phyloP scores from a whole-genome alignment of 768 basidiomycete genomes.

The Agaricus sinodeliciosus region DNA sequence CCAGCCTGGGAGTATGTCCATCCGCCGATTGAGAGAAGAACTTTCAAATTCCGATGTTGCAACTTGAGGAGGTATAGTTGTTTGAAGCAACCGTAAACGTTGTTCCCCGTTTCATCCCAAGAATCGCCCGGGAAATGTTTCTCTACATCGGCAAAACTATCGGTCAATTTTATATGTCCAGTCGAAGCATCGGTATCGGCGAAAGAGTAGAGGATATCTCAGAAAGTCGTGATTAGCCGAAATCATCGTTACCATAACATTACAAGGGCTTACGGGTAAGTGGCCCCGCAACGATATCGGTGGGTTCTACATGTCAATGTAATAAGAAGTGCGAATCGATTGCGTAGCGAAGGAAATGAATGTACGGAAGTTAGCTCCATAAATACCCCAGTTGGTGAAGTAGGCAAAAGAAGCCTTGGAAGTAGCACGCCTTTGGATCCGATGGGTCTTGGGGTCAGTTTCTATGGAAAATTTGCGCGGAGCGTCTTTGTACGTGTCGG shows the following conservation, averaged over 20 bases:
- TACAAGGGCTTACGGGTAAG: slow-evolving; percentile 49
- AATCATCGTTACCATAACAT: background rate
- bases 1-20: slow-evolving; percentile 67
- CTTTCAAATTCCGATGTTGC: slow-evolving; percentile 46
- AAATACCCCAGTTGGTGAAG: slow-evolving; percentile 63
- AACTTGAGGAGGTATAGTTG: slow-evolving; percentile 63
- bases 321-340: slow-evolving; percentile 6
- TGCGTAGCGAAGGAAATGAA: slow-evolving; percentile 13
- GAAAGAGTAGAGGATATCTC: slow-evolving; percentile 70
- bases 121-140: slow-evolving; percentile 69
- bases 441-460: slow-evolving; percentile 28
- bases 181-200: slow-evolving; percentile 60
- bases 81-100: slow-evolving; percentile 77
- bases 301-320: slow-evolving; percentile 43
- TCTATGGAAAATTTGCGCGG: slow-evolving; percentile 27
- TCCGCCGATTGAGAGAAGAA: slow-evolving; percentile 47
- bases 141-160: slow-evolving; percentile 71
- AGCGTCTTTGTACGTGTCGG: slow-evolving; percentile 36
- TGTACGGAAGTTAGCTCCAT: slow-evolving; percentile 55
- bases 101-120: slow-evolving; percentile 70
- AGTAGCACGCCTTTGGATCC: slow-evolving; percentile 33
- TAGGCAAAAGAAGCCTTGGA: slow-evolving; percentile 41
- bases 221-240: background rate
- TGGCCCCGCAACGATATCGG: slow-evolving; percentile 47
- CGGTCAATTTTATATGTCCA: slow-evolving; percentile 61